Percentiles rank a stretch among this genome's conserved stretches.
Evolutionary conservation across 1,284 basidiomycete genomes (phyloP).

Genomic region (Wolfiporia cocos): DNA sequence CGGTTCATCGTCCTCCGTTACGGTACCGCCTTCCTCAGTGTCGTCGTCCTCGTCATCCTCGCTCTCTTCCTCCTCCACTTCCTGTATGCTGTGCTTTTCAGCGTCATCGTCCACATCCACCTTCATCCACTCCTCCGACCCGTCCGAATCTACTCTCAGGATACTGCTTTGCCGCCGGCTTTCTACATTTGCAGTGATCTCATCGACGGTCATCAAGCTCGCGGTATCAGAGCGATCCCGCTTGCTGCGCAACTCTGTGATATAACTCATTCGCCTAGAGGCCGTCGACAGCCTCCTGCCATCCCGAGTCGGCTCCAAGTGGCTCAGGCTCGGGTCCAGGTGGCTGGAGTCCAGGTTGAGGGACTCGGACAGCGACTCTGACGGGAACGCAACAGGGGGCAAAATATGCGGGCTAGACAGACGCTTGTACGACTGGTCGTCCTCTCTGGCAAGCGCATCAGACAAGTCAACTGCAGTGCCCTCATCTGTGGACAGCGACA

Average conservation of each 20-base stretch:
- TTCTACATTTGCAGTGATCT: constrained; percentile 96
- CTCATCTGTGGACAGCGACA: constrained; percentile 51
- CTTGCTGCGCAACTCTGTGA: constrained; percentile 71
- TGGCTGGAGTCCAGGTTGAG: constrained; percentile 48
- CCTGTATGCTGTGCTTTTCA: constrained; percentile 32
- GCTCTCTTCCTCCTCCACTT: constrained; percentile 31
- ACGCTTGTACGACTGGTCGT: constrained; percentile 14
- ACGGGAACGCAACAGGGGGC: constrained; percentile 76
- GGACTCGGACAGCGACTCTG: constrained; percentile 74
- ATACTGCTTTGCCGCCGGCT: constrained; percentile 60
- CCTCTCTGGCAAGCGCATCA: neutral
- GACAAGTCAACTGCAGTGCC: constrained; percentile 32
- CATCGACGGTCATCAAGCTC: constrained; percentile 92
- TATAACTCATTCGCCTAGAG: constrained; percentile 72
- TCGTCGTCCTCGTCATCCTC: constrained; percentile 26
- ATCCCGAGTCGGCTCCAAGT: constrained; percentile 23
- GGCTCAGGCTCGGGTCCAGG: constrained; percentile 23
- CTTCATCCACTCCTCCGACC: constrained; percentile 64
- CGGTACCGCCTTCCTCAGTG: constrained; percentile 39
- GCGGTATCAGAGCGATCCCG: constrained; percentile 85
- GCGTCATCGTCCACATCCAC: constrained; percentile 42
- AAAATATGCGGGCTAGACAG: constrained; percentile 52
- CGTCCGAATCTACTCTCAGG: constrained; percentile 38
- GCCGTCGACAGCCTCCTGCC: constrained; percentile 42
- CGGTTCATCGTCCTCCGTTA: constrained; percentile 47